These are phyloP conservation scores for Scenedesmus sp. DNA, from an alignment of 163 green algal species.

Conservation along the genomic window DNA sequence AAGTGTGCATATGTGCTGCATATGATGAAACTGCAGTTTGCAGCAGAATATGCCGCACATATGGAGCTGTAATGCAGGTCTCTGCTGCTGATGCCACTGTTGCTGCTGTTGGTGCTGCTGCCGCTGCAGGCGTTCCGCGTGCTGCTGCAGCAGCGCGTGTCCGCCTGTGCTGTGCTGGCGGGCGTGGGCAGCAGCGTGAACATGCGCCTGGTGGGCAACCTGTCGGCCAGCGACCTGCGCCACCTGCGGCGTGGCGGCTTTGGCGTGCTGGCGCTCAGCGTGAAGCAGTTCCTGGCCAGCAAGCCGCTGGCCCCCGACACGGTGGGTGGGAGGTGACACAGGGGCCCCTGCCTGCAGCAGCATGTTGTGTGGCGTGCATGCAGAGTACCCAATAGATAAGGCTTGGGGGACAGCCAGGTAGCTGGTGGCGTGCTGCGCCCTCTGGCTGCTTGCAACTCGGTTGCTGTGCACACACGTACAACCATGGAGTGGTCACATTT, in stretches of 20 bases:
- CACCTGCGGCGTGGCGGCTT: slow-evolving; percentile 85
- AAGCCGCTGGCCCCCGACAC: slow-evolving; percentile 68
- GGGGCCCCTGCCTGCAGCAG: no score
- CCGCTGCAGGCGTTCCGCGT: slow-evolving; percentile 26
- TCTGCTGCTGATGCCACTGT: background rate
- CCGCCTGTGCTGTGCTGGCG: slow-evolving; percentile 36
- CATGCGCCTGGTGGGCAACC: slow-evolving; percentile 50
- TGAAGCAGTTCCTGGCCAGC: slow-evolving; percentile 86
- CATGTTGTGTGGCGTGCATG: slow-evolving; percentile 62
- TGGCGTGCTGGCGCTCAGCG: slow-evolving; percentile 78
- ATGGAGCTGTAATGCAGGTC: no score
- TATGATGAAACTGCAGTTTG: no score
- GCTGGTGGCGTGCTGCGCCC: no score
- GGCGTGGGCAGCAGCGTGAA: slow-evolving; percentile 6
- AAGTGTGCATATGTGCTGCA: no score
- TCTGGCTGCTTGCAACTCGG: background rate
- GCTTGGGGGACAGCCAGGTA: no score
- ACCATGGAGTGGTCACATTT: no score
- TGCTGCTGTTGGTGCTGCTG: background rate
- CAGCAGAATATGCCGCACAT: no score
- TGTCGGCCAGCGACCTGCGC: slow-evolving; percentile 47
- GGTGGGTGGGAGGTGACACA: background rate
- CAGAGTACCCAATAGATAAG: background rate
- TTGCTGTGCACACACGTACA: no score
- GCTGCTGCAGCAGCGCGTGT: slow-evolving; percentile 45